phyloP scores from a whole-genome alignment of 441 rosid genomes.

The Corymbia citriodora region DNA sequence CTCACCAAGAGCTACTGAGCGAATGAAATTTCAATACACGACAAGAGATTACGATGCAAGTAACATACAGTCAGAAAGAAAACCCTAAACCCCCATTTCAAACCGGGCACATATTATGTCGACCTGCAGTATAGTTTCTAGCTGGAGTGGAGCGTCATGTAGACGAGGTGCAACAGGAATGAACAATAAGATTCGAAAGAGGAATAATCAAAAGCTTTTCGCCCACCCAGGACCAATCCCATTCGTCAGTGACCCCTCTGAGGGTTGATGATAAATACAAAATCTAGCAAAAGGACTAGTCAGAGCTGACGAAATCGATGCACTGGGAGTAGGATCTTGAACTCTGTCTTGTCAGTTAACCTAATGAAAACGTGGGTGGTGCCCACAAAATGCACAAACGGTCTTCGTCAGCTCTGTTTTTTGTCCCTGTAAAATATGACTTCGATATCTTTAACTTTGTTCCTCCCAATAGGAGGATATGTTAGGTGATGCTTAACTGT shows the following conservation, averaged over 20 bases:
- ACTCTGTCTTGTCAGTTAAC: not conserved
- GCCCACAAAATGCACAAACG: not conserved
- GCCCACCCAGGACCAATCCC: not conserved
- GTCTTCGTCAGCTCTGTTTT: not conserved
- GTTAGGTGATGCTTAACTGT: constrained; percentile 21
- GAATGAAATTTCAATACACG: not conserved
- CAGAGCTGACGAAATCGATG: not conserved
- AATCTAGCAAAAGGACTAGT: not conserved
- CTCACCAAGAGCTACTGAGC: not conserved
- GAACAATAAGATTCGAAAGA: not conserved
- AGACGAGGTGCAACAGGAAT: not conserved
- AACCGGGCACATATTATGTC: not conserved
- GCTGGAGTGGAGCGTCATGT: not conserved
- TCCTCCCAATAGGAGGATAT: not conserved
- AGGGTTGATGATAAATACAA: not conserved
- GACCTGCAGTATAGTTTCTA: not conserved
- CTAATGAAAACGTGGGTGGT: not conserved
- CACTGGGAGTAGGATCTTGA: not conserved
- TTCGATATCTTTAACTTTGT: not conserved
- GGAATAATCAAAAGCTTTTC: not conserved
- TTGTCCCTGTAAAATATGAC: not conserved
- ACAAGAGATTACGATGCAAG: not conserved
- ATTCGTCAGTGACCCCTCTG: not conserved
- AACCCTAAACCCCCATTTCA: not conserved
- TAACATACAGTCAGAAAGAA: not conserved